Evolutionary conservation across 495 filamentous ascomycete genomes (phyloP).

Genomic region (Penicillium subrubescens): DNA sequence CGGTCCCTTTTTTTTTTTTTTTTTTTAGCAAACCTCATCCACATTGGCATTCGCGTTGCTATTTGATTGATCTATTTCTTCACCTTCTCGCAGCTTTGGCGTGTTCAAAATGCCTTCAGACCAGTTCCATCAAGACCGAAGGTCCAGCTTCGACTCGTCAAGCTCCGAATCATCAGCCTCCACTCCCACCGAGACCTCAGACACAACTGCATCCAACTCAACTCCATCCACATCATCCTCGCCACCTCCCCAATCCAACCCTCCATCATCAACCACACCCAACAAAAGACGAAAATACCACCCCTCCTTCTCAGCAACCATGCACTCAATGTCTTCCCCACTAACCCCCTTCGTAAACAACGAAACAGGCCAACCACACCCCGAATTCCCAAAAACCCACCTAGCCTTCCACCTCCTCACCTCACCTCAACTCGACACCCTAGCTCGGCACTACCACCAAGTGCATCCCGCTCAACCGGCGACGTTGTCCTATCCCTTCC

Average conservation of each 20-base stretch:
- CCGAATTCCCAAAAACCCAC: slow-evolving; percentile 65
- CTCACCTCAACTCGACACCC: slow-evolving; percentile 64
- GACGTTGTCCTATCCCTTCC: slow-evolving; percentile 65
- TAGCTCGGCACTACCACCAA: slow-evolving; percentile 79
- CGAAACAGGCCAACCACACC: slow-evolving; percentile 58
- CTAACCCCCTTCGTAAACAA: slow-evolving; percentile 35
- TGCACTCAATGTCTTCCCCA: slow-evolving; percentile 37
- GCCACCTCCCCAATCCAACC: neutral
- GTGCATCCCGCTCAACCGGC: slow-evolving; percentile 52
- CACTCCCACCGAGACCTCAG: neutral
- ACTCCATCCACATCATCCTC: neutral
- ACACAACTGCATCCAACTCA: neutral
- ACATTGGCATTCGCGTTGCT: neutral
- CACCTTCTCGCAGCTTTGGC: neutral
- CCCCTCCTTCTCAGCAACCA: slow-evolving; percentile 20
- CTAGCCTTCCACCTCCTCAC: slow-evolving; percentile 78
- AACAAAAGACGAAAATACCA: neutral
- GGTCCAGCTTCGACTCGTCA: neutral
- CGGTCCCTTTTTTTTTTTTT: too few species aligned
- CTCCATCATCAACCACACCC: neutral
- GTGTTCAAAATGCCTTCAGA: neutral
- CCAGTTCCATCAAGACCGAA: neutral
- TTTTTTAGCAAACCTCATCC: neutral
- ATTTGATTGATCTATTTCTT: neutral
- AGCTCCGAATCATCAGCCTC: neutral